Percentiles rank a stretch among this genome's conserved stretches.
Evolutionary conservation across 139 green algal genomes (phyloP).

Genomic region (Deuterostichococcus epilithicus): DNA sequence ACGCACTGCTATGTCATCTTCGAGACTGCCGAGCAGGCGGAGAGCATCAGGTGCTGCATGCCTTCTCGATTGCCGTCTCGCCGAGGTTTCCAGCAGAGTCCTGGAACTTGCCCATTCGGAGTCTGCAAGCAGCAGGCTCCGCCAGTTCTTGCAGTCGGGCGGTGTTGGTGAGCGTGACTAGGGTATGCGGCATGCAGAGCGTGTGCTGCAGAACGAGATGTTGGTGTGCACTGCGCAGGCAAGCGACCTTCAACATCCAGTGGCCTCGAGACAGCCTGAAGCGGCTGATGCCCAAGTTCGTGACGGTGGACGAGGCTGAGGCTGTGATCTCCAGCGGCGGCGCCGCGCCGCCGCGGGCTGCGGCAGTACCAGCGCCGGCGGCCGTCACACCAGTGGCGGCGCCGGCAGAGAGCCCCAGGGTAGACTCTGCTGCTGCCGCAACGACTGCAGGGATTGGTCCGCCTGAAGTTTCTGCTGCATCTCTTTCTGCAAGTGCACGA

Average conservation of each 20-base stretch:
- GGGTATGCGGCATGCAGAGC: not conserved
- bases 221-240: not conserved
- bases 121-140: not conserved
- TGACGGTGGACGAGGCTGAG: conserved; percentile 46
- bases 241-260: conserved; percentile 15
- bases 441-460: not conserved
- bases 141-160: not conserved
- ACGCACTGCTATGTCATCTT: conserved; percentile 68
- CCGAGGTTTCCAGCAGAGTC: not conserved
- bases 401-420: not conserved
- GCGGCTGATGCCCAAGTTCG: conserved; percentile 36
- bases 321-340: conserved; percentile 34
- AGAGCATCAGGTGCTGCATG: conserved; percentile 29
- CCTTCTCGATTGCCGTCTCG: conserved; percentile 9
- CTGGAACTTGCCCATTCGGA: not conserved
- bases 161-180: not conserved
- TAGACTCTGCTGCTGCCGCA: not conserved
- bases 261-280: conserved; percentile 45
- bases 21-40: conserved; percentile 46
- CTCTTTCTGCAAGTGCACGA: conserved; percentile 1
- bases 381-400: not conserved
- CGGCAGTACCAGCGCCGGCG: not conserved
- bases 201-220: no score
- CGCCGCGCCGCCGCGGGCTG: not conserved
- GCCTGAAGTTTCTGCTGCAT: conserved; percentile 1